Conservation (phyloP, 2,329 filamentous ascomycete genomes). For the Cladosporium phlei region DNA sequence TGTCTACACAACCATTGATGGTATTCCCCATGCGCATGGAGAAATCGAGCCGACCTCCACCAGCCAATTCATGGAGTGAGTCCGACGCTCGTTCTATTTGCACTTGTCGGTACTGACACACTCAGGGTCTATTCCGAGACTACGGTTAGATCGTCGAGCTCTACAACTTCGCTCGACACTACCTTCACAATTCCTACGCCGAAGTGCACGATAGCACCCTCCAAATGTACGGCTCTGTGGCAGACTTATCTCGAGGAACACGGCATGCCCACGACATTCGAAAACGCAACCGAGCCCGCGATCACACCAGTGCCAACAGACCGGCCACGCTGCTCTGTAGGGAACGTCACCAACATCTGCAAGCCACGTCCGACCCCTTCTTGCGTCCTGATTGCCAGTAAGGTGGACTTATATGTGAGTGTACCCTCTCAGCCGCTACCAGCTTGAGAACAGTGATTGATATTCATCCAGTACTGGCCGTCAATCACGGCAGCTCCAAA, state of each 20-base stretch:
- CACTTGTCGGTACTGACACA: background rate
- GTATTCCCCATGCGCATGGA: constrained; percentile 8
- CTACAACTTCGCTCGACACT: background rate
- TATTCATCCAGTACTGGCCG: constrained; percentile 13
- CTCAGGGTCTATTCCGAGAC: background rate
- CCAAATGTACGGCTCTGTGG: constrained; percentile 5
- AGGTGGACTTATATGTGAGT: constrained; percentile 6
- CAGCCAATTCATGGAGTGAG: constrained; percentile 7
- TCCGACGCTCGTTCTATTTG: background rate
- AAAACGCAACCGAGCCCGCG: constrained; percentile 5
- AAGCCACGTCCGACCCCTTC: background rate
- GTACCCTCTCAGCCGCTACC: no score
- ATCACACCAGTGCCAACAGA: constrained; percentile 9
- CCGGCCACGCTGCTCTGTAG: constrained; percentile 4
- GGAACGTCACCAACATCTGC: background rate
- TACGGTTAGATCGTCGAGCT: background rate
- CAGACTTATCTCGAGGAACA: constrained; percentile 3
- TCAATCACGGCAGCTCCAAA: constrained; percentile 1
- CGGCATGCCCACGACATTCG: constrained; percentile 6
- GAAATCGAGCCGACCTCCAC: background rate
- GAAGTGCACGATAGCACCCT: constrained; percentile 4
- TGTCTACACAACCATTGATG: constrained; percentile 12
- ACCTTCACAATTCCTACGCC: background rate
- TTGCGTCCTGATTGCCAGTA: constrained; percentile 4
- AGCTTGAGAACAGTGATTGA: no score